Evolutionary conservation across 1,139 yeast species (phyloP).

Genomic region (Blastobotrys aristatus): DNA sequence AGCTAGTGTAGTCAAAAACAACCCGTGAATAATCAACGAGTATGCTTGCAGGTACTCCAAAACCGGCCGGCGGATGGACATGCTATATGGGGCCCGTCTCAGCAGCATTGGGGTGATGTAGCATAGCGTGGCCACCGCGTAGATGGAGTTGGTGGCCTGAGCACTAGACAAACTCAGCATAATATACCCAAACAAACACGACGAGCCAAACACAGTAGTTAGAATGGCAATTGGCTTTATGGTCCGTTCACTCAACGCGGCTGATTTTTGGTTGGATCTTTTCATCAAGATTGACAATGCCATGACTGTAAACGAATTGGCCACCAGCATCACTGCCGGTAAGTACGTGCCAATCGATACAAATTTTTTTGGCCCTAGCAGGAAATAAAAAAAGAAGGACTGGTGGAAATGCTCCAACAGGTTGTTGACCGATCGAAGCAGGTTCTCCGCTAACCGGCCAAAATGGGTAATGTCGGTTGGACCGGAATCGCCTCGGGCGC

Average conservation of each 20-base stretch:
- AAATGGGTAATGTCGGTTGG: conserved; percentile 79
- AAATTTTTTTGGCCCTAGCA: conserved; percentile 72
- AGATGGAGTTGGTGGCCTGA: conserved; percentile 14
- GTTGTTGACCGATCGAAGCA: conserved; percentile 85
- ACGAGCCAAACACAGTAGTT: conserved; percentile 21
- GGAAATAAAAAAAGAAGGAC: conserved; percentile 86
- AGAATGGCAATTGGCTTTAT: conserved; percentile 23
- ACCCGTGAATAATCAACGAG: conserved; percentile 57
- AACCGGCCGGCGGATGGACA: conserved; percentile 6
- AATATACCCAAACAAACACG: conserved; percentile 20
- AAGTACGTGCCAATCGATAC: conserved; percentile 92
- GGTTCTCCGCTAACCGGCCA: conserved; percentile 85
- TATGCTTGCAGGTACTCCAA: conserved; percentile 32
- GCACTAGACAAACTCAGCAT: conserved; percentile 18
- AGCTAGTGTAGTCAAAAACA: conserved; percentile 66
- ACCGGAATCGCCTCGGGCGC: conserved; percentile 56
- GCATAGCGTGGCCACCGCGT: conserved; percentile 15
- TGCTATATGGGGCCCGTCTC: neutral
- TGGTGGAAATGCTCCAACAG: conserved; percentile 94
- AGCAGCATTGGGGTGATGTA: conserved; percentile 15
- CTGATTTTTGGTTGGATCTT: conserved; percentile 1
- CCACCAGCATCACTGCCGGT: conserved; percentile 75
- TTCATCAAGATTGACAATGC: conserved; percentile 58
- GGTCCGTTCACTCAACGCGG: conserved; percentile 17
- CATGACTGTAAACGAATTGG: conserved; percentile 66